Evolutionary conservation across 2,329 filamentous ascomycete genomes (phyloP), one percentile per base, ranked within the genome.

Genomic region (Chaetoscypha palmicola): DNA sequence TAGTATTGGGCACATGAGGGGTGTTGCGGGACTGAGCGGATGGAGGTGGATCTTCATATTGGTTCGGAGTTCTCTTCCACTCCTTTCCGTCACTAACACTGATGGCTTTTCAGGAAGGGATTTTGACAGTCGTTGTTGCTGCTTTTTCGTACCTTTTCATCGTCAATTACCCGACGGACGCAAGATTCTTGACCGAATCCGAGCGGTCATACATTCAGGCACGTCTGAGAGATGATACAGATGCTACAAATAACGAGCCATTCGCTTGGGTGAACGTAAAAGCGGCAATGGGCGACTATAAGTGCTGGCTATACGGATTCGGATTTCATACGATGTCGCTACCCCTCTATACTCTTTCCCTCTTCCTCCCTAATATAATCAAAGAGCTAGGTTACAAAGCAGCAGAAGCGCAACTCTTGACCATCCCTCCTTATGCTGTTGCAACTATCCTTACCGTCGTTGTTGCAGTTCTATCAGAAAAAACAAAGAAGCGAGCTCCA

Each of bases 261-360:
- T 89, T 90, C 56, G 74, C 66, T 3, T 90, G 85, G 86, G 61
- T 53, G 0, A 79, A 80, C 16, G 84, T 89, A 0, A 45, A 62
- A 19, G 68, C 75, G 14, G 83, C 84, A 0, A 61, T 86, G 31
- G 75, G 70, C 11, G 81, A 90, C 53, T 74, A 76, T 1, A 86
- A 81, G 57, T 80, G 80, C 56, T 86, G 79, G 79, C 68, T 89
- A 0, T 89, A 89, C 51, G 80, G 81, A 0, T 60, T 86, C 0
- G 76, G 73, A 0, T 87, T 86, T 54, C 83, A 88, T 58, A 86
- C 81, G 4, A 79, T 87, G 70, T 83, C 77, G 45, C 62, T 89
- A 10, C 74, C 74, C 0, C 63, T 77, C 0, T 79, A 78, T 46
- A 77, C 74, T 0, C 62, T 76, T 4, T 70, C 79, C 0, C 60